Percentiles rank a stretch among this genome's conserved stretches.
Evolutionary conservation across 306 rosid genomes (phyloP).

Genomic region (Trifolium pratense): DNA sequence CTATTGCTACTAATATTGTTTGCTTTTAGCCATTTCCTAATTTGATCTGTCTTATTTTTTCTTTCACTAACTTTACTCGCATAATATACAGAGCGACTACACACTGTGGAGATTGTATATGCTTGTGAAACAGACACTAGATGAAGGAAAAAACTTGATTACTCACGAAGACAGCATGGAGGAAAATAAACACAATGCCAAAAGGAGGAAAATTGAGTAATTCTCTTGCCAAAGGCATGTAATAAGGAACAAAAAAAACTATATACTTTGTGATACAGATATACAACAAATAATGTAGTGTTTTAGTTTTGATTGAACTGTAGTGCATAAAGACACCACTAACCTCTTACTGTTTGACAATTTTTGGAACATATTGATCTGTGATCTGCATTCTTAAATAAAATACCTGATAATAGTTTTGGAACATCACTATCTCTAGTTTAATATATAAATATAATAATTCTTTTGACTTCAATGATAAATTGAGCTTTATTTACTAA

Average conservation of each 20-base stretch:
- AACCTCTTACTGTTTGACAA: not conserved
- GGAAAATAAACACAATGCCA: constrained; percentile 49
- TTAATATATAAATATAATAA: too few relatives aligned
- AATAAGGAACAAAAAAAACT: constrained; percentile 36
- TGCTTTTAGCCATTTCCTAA: not conserved
- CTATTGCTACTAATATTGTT: constrained; percentile 9
- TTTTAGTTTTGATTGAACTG: constrained; percentile 11
- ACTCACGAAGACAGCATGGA: constrained; percentile 39
- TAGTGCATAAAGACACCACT: not conserved
- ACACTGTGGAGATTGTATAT: constrained; percentile 63
- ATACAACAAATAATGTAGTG: constrained; percentile 5
- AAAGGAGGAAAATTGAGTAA: constrained; percentile 54
- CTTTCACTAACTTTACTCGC: constrained; percentile 14
- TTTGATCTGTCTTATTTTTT: not conserved
- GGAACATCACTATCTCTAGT: too few relatives aligned
- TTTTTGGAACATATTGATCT: not conserved
- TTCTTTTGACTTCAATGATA: too few relatives aligned
- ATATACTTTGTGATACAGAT: constrained; percentile 45
- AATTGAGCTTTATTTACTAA: too few relatives aligned
- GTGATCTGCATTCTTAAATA: not conserved
- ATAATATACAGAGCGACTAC: constrained; percentile 61
- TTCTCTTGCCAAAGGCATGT: constrained; percentile 46
- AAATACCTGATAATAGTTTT: too few relatives aligned
- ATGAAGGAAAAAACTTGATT: constrained; percentile 30
- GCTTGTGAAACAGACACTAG: constrained; percentile 61